These are phyloP conservation scores for Eucalyptus guilfoylei DNA, from an alignment of 345 rosid genomes.

Conservation along the genomic window DNA sequence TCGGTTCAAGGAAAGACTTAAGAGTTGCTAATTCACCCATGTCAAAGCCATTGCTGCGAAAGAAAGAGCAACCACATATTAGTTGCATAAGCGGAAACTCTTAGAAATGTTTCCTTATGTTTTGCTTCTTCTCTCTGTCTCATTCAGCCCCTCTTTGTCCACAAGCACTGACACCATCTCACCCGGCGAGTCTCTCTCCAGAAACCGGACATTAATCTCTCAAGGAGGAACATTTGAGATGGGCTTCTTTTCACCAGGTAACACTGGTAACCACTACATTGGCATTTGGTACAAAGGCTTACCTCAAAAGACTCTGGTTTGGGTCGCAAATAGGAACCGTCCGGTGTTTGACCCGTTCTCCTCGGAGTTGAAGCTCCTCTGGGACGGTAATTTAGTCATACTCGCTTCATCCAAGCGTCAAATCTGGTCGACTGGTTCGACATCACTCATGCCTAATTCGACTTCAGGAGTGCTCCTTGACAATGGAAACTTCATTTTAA, in stretches of 20 bases:
- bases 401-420: background rate
- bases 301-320: background rate
- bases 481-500: background rate
- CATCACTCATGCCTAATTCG: background rate
- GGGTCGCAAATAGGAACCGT: background rate
- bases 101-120: no score
- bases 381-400: background rate
- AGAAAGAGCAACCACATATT: background rate
- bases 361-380: background rate
- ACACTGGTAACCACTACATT: background rate
- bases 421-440: background rate
- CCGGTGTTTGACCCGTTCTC: background rate
- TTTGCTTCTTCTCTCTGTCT: background rate
- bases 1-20: background rate
- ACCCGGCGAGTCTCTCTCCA: background rate
- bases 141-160: background rate
- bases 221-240: background rate
- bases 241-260: background rate
- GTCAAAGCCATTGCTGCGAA: background rate
- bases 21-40: background rate
- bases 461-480: background rate
- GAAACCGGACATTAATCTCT: background rate
- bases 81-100: background rate
- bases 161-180: background rate
- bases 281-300: constrained; percentile 1